Base-by-base conservation (phyloP, 257 asterid species). In the Primulina eburnea region DNA sequence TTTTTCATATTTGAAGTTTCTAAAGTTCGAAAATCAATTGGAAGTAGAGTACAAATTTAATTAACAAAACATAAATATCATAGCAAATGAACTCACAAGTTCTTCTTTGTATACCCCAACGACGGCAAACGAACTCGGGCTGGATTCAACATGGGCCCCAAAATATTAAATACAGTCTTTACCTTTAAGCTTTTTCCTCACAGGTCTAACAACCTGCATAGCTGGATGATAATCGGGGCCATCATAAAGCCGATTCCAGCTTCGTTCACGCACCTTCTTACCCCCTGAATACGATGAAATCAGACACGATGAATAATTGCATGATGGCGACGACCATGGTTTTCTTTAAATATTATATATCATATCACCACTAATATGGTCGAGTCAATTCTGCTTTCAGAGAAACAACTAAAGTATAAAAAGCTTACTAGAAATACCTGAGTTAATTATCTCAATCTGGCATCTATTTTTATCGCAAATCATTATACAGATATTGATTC, bases 211-310 rank as follows among this genome's bases (percentile, higher is more conserved):
- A 37, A 86, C 86, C 74, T 81, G 82, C 95, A 88, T 88, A n/a
- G 92, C 95, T 4, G 95, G 95, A 73, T 85, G 87, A 72, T 82
- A 85, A 73, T 60, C 7, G 92, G 88, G 28, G 92, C 73, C 90
- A 88, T 86, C 95, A 88, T 88, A 70, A 88, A 86, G 52, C 95
- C 90, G 63, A 86, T 88, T 29, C 95, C 95, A 14, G 67, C 92
- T 78, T 86, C 86, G 12, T 78, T 75, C 34, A 86, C 89, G 5
- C 95, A 88, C 68, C 65, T 82, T 37, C 75, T 70, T 14, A 88
- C 87, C 38, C 86, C 92, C 95, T 88, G 67, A 56, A 78, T 21
- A 59, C 26, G 57, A 64, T 47, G 35, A 18, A 69, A 43, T 64
- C 24, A 70, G 62, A 38, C 58, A 53, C 14, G 63, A 5, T 67